These are phyloP conservation scores for Rasamsonia emersonii DNA, from an alignment of 2,329 filamentous ascomycete genomes.

Conservation along the genomic window DNA sequence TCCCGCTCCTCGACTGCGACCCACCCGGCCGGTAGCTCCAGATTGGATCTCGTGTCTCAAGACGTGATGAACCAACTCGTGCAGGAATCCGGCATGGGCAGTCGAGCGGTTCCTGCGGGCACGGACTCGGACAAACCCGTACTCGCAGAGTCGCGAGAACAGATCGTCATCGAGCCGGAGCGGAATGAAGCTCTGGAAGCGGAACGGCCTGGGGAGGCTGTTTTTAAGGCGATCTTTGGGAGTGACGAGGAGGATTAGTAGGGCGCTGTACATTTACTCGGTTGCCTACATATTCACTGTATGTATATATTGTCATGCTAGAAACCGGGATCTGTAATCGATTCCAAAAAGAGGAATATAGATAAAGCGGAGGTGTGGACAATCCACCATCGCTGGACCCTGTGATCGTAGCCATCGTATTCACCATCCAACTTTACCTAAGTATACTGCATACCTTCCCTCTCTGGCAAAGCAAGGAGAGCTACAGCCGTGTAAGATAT, in stretches of 20 bases:
- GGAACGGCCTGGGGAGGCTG: slow-evolving; percentile 64
- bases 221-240: slow-evolving; percentile 90
- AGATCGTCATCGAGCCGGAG: slow-evolving; percentile 55
- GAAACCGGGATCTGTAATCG: too few relatives aligned
- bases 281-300: not conserved
- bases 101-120: slow-evolving; percentile 4
- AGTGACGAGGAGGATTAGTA: slow-evolving; percentile 65
- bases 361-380: too few relatives aligned
- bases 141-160: slow-evolving; percentile 7
- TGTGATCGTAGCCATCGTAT: too few relatives aligned
- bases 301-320: not conserved
- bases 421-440: too few relatives aligned
- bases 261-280: too few relatives aligned
- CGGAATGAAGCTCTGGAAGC: slow-evolving; percentile 71
- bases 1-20: slow-evolving; percentile 16
- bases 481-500: too few relatives aligned
- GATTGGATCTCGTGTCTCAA: slow-evolving; percentile 43
- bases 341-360: too few relatives aligned
- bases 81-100: slow-evolving; percentile 31
- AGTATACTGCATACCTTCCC: too few relatives aligned
- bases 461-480: too few relatives aligned
- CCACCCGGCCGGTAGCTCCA: slow-evolving; percentile 24
- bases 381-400: too few relatives aligned
- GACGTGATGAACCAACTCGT: slow-evolving; percentile 49
- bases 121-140: slow-evolving; percentile 8